Evolutionary conservation across 805 yeast genomes (phyloP), one percentile per base, ranked within the genome.

Genomic region (Saccharomycopsis sp.): DNA sequence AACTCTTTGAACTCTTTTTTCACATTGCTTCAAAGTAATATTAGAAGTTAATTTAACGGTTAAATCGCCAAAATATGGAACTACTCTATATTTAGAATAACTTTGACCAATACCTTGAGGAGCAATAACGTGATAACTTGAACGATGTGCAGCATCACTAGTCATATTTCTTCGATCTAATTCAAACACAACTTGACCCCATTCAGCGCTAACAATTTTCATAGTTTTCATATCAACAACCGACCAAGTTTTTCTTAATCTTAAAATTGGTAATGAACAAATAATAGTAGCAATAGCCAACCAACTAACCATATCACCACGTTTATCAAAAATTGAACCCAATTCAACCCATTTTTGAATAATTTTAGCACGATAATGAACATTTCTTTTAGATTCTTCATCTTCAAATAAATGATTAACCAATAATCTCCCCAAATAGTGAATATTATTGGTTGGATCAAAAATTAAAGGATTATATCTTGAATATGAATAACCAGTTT

Each of bases 271-370:
- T 44, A 82, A 76, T 0, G 95, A 84, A 55, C 95, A 81, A 1
- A 89, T 71, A 1, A 83, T 71, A 0, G 93, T 79, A 1, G 96
- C 86, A 53, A 90, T 78, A 0, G 96, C 95, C 20, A 87, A 66
- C 97, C 97, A 90, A 24, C 93, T 81, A 0, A 88, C 89, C 89
- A 87, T 86, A 59, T 90, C 95, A 40, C 97, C 97, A 24, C 75
- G 66, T 48, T 75, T 75, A 56, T 86, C 93, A 50, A 90, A 74
- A 22, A 69, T 65, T 51, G 82, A 77, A 3, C 96, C 97, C 36
- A 90, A 67, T 49, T 79, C 78, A 35, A 89, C 83, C 97, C 97
- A 90, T 57, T 78, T 81, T 38, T 79, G 77, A 29, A 90, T 60
- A 3, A 88, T 56, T 34, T 73, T 63, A 0, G 94, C 94, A 47